Evolutionary conservation across 106 monocot species (phyloP), one percentile per base, ranked within the genome.

Genomic region (Apostasia shenzhenica): DNA sequence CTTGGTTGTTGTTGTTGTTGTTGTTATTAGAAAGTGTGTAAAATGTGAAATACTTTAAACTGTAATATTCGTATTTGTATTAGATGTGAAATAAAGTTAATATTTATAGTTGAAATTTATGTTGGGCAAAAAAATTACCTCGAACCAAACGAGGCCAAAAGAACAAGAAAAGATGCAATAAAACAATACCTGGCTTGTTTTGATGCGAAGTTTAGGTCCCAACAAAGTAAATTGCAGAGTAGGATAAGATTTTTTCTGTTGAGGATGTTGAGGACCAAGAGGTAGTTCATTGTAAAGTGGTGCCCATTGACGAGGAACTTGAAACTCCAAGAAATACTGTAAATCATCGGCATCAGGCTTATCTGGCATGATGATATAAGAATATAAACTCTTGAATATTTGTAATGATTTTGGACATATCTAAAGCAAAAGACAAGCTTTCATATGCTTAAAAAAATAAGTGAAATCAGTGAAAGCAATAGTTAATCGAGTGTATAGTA

Each of bases 261-360:
- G 91, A 10, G 84, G 95, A 59, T 86, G 84, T 44, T 86, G 95
- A 10, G 80, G 95, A 60, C 85, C 91, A 75, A 95, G 86, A 60
- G 84, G 79, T 11, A 91, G 78, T 37, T 95, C 95, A 76, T 86
- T 88, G 80, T 88, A 91, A 73, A 84, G 46, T 61, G 91, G 91
- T 58, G 95, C 88, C 95, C 91, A 95, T 60, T 95, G 91, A 26
- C 71, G 80, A 57, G 88, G 88, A 72, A 95, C 91, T 86, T 95
- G 95, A 67, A 95, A 95, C 80, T 95, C 95, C 77, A 95, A 78
- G 73, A 95, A 95, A 41, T 81, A 83, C 49, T 82, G 81, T 55
- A 95, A 70, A 63, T 91, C 91, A 6, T 91, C 88, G 2, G 75
- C 70, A 82, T 84, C 78, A 59, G 95, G 95, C 81, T 91, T 95